Conservation (phyloP, 495 filamentous ascomycete genomes). For the Talaromyces wortmannii region DNA sequence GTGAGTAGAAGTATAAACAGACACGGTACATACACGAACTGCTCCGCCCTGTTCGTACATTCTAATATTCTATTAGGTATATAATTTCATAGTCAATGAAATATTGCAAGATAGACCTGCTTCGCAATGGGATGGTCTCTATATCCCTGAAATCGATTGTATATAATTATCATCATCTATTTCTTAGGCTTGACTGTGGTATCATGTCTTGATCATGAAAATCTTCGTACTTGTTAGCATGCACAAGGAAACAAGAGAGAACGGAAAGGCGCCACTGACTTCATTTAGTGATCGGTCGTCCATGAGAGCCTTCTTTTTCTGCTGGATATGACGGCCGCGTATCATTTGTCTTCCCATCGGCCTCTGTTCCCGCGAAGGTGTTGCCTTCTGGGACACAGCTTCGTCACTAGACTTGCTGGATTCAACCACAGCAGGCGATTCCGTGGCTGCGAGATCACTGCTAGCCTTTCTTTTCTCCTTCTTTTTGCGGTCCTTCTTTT, state of each 20-base stretch:
- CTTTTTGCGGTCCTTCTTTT: constrained; percentile 37
- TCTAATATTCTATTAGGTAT: too few relatives aligned
- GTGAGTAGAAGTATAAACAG: too few relatives aligned
- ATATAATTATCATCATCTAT: not conserved
- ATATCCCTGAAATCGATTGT: not conserved
- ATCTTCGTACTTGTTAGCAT: constrained; percentile 48
- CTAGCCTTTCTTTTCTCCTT: constrained; percentile 11
- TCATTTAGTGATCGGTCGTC: constrained; percentile 70
- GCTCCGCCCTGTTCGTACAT: too few relatives aligned
- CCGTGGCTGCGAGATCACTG: constrained; percentile 9
- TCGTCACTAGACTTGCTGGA: constrained; percentile 12
- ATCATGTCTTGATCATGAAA: constrained; percentile 59
- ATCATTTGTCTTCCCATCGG: constrained; percentile 53
- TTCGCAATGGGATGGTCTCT: too few relatives aligned
- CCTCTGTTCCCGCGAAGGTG: constrained; percentile 35
- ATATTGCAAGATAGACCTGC: too few relatives aligned
- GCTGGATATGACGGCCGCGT: constrained; percentile 65
- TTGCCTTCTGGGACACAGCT: constrained; percentile 7
- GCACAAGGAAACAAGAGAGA: not conserved
- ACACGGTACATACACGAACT: too few relatives aligned
- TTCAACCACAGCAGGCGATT: too few relatives aligned
- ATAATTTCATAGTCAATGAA: too few relatives aligned
- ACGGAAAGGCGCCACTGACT: constrained; percentile 37
- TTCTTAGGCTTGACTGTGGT: constrained; percentile 15
- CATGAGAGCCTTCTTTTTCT: constrained; percentile 68